Evolutionary conservation across 345 rosid genomes (phyloP).

Genomic region (Barbarea vulgaris): DNA sequence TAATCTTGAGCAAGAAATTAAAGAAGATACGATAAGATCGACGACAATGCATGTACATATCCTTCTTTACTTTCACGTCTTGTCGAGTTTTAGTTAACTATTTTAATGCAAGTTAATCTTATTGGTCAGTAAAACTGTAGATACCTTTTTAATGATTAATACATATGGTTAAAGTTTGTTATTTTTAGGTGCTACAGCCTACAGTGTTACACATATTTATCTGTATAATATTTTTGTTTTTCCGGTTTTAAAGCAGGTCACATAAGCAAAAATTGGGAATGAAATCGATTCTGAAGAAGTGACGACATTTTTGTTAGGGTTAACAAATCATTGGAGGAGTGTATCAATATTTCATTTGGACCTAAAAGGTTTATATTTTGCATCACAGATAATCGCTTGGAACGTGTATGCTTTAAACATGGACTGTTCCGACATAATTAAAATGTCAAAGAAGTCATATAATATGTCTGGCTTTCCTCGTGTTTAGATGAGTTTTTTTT

Average conservation of each 20-base stretch:
- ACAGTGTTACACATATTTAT: not conserved
- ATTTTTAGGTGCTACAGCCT: not conserved
- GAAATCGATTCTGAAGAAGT: no score
- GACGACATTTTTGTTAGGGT: no score
- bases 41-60: conserved; percentile 37
- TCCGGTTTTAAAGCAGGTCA: no score
- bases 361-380: not conserved
- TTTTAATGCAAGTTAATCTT: conserved; percentile 1
- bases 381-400: not conserved
- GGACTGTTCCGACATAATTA: not conserved
- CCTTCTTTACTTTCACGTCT: conserved; percentile 33
- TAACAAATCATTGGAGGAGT: not conserved
- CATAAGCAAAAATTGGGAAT: not conserved
- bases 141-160: not conserved
- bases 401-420: not conserved
- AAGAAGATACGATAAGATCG: conserved; percentile 35
- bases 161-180: not conserved
- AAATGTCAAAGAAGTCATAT: not conserved
- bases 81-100: conserved; percentile 26
- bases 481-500: not conserved
- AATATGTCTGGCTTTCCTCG: not conserved
- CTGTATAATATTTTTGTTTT: no score
- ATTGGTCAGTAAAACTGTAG: not conserved
- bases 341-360: not conserved
- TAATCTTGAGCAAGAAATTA: conserved; percentile 22